Base-by-base conservation (phyloP, 1,284 basidiomycete species). In the Athelia sp. region DNA sequence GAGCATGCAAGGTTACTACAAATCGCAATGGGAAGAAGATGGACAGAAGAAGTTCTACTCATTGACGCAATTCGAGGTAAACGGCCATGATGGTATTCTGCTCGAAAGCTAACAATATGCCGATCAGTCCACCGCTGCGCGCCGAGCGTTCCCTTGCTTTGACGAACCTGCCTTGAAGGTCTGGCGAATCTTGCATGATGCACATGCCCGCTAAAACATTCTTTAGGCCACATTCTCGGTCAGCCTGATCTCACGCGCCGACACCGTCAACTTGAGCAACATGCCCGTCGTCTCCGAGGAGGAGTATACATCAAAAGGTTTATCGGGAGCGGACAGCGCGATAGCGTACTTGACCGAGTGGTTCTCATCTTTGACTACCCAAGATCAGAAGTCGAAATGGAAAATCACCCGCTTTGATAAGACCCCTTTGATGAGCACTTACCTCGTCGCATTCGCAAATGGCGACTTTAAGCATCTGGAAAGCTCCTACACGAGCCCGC, bases 401-500 rank as follows among this genome's bases (percentile, higher is more conserved):
- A 89, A 88, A 64, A 80, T 91, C 55, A 90, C 89, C 47, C 77
- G 77, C 57, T 94, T 93, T 64, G 75, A 84, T 62, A 84, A 73
- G 21, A 90, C 87, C 0, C 90, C 90, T 8, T 77, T 76, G 60
- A 91, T 98, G 81, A 93, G 90, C 1, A 89, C 90, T 15, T 98
- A 98, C 72, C 81, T 98, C 43, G 88, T 96, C 40, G 93, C 93
- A 0, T 95, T 81, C 63, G 94, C 93, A 21, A 94, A 93, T 58
- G 95, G 95, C 29, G 73, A 79, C 36, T 97, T 95, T 60, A 74
- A 77, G 40, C 71, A 83, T 64, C 70, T 94, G 51, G 84, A 92
- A 59, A 81, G 80, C 58, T 85, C 83, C 24, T 93, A 93, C 66
- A 79, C 72, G 53, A 89, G 90, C 64, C 90, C 91, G 26, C 65